Evolutionary conservation across 805 yeast genomes (phyloP), one percentile per base, ranked within the genome.

Genomic region (Candida fluviatilis): DNA sequence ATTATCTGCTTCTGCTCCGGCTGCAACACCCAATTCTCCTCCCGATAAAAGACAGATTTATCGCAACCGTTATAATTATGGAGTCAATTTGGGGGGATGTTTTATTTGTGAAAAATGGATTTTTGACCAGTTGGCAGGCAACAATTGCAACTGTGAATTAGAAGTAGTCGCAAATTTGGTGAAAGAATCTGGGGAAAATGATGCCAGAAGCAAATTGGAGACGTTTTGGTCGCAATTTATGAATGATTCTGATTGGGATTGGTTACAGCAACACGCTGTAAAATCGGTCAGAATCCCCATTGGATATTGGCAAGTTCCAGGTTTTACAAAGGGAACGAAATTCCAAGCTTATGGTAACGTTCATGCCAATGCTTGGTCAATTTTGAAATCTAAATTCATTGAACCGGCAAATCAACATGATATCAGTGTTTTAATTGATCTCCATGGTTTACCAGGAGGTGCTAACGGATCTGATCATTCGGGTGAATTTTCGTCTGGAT

Each of bases 371-470:
- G 82, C 95, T 0, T 91, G 97, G 97, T 56, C 57, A 4, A 64
- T 71, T 15, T 69, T 82, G 43, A 78, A 76, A 55, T 44, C 58
- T 18, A 51, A 64, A 26, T 68, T 78, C 38, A 69, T 89, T 30
- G 67, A 70, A 32, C 74, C 67, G 36, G 97, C 97, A 1, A 71
- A 55, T 0, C 43, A 67, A 14, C 60, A 78, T 48, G 69, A 74
- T 21, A 91, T 91, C 41, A 84, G 88, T 10, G 80, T 91, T 1
- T 51, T 91, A 38, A 73, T 91, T 12, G 98, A 91, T 59, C 51
- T 91, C 31, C 98, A 93, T 60, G 97, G 84, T 0, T 60, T 91
- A 7, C 97, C 97, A 4, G 88, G 87, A 11, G 97, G 97, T 26
- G 97, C 97, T 17, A 91, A 93, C 53, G 74, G 79, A 1, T 84